phyloP scores from a whole-genome alignment of 2,329 filamentous ascomycete genomes.

The Xylaria arbuscula region DNA sequence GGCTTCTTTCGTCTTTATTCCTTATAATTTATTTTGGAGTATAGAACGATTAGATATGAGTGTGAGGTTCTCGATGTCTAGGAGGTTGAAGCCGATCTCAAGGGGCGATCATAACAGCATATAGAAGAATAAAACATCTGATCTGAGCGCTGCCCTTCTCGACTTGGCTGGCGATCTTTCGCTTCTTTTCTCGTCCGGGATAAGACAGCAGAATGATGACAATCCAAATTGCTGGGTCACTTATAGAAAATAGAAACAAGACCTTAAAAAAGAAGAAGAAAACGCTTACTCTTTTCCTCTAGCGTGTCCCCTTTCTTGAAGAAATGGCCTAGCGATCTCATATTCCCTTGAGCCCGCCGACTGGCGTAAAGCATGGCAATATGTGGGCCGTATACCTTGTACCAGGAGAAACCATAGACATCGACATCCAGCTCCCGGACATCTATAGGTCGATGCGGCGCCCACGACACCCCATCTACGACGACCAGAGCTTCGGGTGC shows the following conservation, averaged over 20 bases:
- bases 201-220: too few species aligned
- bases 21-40: too few species aligned
- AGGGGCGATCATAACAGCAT: too few species aligned
- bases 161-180: too few species aligned
- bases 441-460: slow-evolving; percentile 77
- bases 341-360: slow-evolving; percentile 62
- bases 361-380: slow-evolving; percentile 77
- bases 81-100: too few species aligned
- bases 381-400: slow-evolving; percentile 85
- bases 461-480: slow-evolving; percentile 81
- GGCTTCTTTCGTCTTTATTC: too few species aligned
- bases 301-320: slow-evolving; percentile 69
- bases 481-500: slow-evolving; percentile 69
- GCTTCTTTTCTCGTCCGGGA: too few species aligned
- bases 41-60: too few species aligned
- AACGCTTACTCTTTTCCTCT: slow-evolving; percentile 62
- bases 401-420: slow-evolving; percentile 84
- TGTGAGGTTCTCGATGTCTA: neutral
- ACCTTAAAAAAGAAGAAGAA: neutral
- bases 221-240: too few species aligned
- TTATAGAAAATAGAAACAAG: too few species aligned
- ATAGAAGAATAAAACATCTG: too few species aligned
- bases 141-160: too few species aligned
- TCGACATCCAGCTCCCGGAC: slow-evolving; percentile 76
- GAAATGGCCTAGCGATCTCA: slow-evolving; percentile 67